Evolutionary conservation across 2,329 filamentous ascomycete genomes (phyloP).

Genomic region (Aspergillus awamori): DNA sequence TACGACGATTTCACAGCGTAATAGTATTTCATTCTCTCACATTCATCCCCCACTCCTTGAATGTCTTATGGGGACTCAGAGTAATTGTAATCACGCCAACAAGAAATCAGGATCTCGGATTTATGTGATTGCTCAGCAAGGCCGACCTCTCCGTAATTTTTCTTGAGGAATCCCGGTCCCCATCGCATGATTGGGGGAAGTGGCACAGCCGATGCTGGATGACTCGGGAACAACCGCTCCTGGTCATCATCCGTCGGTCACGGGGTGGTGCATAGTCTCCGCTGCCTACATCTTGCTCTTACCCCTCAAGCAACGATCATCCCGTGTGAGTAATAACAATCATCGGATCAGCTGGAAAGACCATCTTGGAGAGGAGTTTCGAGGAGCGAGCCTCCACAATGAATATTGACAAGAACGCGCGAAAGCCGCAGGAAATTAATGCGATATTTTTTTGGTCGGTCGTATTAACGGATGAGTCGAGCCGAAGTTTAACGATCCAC

Average conservation of each 20-base stretch:
- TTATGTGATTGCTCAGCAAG: not conserved
- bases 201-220: conserved; percentile 1
- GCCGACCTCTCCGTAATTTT: not conserved
- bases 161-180: not conserved
- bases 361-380: not conserved
- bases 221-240: conserved; percentile 11
- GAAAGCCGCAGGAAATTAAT: not conserved
- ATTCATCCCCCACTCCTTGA: not conserved
- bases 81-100: conserved; percentile 4
- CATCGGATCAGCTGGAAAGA: not conserved
- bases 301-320: not conserved
- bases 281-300: not conserved
- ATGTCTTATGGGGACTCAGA: not conserved
- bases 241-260: not conserved
- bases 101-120: not conserved
- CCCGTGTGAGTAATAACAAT: not conserved
- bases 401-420: not conserved
- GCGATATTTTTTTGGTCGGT: not conserved
- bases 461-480: not conserved
- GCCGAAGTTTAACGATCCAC: not conserved
- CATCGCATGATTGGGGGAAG: conserved; percentile 12
- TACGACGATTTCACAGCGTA: not conserved
- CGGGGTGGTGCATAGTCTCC: not conserved
- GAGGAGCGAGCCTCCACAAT: not conserved
- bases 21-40: not conserved